phyloP scores from a whole-genome alignment of 768 basidiomycete species.

The Cyathus striatus region DNA sequence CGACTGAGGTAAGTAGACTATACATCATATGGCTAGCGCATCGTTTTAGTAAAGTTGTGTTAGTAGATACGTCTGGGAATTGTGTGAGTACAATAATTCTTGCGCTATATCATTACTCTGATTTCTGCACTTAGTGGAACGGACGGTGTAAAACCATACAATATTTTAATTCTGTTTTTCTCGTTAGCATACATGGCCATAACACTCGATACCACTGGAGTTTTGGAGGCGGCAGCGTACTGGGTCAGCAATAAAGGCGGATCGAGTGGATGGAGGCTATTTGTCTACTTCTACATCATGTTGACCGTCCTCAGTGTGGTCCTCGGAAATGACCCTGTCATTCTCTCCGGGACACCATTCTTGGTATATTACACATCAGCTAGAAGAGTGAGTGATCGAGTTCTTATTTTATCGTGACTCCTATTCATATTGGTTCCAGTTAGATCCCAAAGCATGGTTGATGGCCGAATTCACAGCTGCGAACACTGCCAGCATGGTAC shows the following conservation, averaged over 20 bases:
- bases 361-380: conserved; percentile 76
- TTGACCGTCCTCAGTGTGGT: conserved; percentile 63
- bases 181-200: conserved; percentile 83
- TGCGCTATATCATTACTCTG: too few relatives aligned
- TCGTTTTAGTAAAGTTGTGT: too few relatives aligned
- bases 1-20: conserved; percentile 13
- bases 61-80: conserved; percentile 57
- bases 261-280: conserved; percentile 53
- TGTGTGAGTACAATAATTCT: too few relatives aligned
- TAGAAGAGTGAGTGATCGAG: conserved; percentile 31
- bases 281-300: conserved; percentile 69
- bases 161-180: conserved; percentile 85
- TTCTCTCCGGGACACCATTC: conserved; percentile 81
- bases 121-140: conserved; percentile 10
- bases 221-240: conserved; percentile 74
- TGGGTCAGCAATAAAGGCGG: conserved; percentile 73
- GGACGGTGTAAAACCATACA: conserved; percentile 73
- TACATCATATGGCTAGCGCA: too few relatives aligned
- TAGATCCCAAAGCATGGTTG: conserved; percentile 50
- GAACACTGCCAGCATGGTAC: conserved; percentile 57
- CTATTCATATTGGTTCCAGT: too few relatives aligned
- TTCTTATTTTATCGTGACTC: too few relatives aligned
- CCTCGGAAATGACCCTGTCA: conserved; percentile 84
- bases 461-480: conserved; percentile 64
- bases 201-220: conserved; percentile 76